A percentile compares a stretch with the other conserved stretches of the same genome.
phyloP scores from a whole-genome alignment of 2,329 filamentous ascomycete species.

The Alternaria panax region DNA sequence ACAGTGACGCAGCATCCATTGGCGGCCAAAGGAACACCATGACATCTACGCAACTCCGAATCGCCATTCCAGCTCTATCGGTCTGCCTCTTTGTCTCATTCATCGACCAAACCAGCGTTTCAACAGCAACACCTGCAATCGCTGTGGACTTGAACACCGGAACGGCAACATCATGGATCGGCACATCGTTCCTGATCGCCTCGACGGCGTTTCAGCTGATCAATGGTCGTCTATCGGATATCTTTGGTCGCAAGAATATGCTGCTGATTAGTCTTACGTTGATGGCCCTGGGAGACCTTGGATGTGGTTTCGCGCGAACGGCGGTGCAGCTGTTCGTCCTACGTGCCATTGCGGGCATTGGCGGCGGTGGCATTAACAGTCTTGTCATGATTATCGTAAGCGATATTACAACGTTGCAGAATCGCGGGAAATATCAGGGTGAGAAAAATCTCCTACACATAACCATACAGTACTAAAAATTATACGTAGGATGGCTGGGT shows the following conservation, averaged over 20 bases:
- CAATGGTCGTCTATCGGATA: conserved; percentile 69
- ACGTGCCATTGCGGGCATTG: conserved; percentile 64
- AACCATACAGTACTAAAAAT: neutral
- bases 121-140: conserved; percentile 48
- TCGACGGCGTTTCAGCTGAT: conserved; percentile 70
- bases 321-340: conserved; percentile 68
- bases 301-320: conserved; percentile 65
- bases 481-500: conserved; percentile 22
- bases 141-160: conserved; percentile 46
- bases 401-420: conserved; percentile 45
- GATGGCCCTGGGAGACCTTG: conserved; percentile 64
- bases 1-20: conserved; percentile 23
- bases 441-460: neutral
- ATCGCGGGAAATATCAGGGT: conserved; percentile 49
- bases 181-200: conserved; percentile 62
- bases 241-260: conserved; percentile 58
- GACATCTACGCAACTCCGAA: conserved; percentile 57
- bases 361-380: conserved; percentile 64
- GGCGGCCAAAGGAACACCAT: conserved; percentile 63
- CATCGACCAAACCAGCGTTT: conserved; percentile 66
- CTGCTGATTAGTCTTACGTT: conserved; percentile 61
- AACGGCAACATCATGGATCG: conserved; percentile 64
- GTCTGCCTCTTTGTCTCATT: conserved; percentile 63
- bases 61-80: conserved; percentile 63
- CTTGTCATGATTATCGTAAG: conserved; percentile 49